Evolutionary conservation across 805 yeast genomes (phyloP), one percentile per base, ranked within the genome.

Genomic region (Yamadazyma paraphyllophila): DNA sequence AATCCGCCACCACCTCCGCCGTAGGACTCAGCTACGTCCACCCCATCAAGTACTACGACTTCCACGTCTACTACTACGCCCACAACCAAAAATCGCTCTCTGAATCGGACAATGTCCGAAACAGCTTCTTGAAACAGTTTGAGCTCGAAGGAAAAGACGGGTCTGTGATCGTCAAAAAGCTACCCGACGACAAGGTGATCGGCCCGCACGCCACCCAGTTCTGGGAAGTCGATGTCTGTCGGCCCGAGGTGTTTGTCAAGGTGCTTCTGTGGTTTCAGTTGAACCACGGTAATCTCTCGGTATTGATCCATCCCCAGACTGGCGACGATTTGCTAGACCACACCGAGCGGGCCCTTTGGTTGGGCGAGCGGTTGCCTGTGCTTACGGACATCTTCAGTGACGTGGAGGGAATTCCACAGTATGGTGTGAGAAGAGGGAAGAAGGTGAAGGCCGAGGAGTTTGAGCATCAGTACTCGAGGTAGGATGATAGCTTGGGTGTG

Each of bases 191-290:
- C 12, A 54, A 45, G 24, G 55, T 60, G 14, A 62, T 63, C 36
- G 69, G 69, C 1, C 69, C 69, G 1, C 69, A 65, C 46, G 46
- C 55, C 7, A 60, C 62, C 9, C 66, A 58, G 38, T 63, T 65
- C 44, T 63, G 67, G 67, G 69, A 65, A 42, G 69, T 56, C 6
- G 69, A 65, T 41, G 66, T 65, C n/a, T 44, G 49, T 7, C 43
- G 65, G 13, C 65, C 64, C 4, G 67, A 63, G 42, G 58, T 62
- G 14, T 63, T 65, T 41, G 52, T 59, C 26, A 50, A 51, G 38
- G 52, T 63, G 2, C 48, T 65, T 16, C 51, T 61, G 25, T 65
- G 68, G 67, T 63, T 65, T 45, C 65, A 59, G 40, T 54, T 63
- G 43, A 11, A 61, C 45, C 69, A 65, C 43, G 66, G 65, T 1